phyloP scores from a whole-genome alignment of 306 rosid species.

The Quercus suber region DNA sequence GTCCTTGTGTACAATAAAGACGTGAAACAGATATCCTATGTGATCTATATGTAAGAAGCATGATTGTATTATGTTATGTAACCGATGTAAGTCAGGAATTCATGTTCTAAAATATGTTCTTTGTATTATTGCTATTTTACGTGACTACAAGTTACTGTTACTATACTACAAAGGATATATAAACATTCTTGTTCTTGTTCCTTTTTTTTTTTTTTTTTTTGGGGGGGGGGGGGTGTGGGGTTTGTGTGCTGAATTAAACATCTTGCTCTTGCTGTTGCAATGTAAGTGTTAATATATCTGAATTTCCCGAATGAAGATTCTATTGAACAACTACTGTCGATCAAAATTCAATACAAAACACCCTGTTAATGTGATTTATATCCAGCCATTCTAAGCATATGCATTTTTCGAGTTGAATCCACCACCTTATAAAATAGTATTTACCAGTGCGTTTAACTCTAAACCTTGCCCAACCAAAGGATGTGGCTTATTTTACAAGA shows the following conservation, averaged over 20 bases:
- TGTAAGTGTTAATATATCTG: neutral
- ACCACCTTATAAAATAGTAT: neutral
- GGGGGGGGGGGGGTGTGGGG: too few species aligned
- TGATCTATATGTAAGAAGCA: neutral
- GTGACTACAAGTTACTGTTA: neutral
- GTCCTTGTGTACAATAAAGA: neutral
- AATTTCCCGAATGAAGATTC: neutral
- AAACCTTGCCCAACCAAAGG: too few species aligned
- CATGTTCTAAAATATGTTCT: neutral
- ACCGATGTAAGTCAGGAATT: neutral
- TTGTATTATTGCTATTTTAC: neutral
- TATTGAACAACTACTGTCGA: neutral
- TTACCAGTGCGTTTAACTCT: neutral
- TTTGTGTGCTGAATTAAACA: neutral
- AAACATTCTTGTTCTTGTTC: neutral
- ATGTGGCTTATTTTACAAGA: too few species aligned
- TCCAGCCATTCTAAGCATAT: neutral
- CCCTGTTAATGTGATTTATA: neutral
- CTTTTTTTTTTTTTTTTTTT: too few species aligned
- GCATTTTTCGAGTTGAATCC: neutral
- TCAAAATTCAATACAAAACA: neutral
- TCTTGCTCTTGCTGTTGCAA: neutral
- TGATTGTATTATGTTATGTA: neutral
- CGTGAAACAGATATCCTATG: neutral
- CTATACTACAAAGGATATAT: too few species aligned